Percentiles rank a stretch among this genome's conserved stretches.
Conservation (phyloP, 306 rosid species). For the Sicyos baderoa region DNA sequence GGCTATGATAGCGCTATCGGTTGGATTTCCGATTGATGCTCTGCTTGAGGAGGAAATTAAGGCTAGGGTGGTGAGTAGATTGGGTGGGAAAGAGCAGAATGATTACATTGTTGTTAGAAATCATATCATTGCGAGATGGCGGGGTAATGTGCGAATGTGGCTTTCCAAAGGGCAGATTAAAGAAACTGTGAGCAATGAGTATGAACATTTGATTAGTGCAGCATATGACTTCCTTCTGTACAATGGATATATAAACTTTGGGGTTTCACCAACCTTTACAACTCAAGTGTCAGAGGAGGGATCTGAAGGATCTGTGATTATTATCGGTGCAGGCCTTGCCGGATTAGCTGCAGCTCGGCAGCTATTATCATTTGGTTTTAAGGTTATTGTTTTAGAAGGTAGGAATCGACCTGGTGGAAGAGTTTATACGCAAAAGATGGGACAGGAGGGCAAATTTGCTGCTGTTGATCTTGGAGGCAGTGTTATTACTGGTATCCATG, state of each 20-base stretch:
- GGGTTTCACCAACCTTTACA: slow-evolving; percentile 59
- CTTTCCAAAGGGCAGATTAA: slow-evolving; percentile 57
- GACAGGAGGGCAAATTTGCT: slow-evolving; percentile 48
- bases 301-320: slow-evolving; percentile 56
- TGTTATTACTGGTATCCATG: slow-evolving; percentile 88
- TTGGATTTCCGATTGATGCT: slow-evolving; percentile 79
- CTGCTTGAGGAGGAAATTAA: slow-evolving; percentile 67
- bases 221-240: slow-evolving; percentile 68
- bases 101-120: slow-evolving; percentile 86
- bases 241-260: slow-evolving; percentile 83
- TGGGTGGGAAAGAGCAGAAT: slow-evolving; percentile 91
- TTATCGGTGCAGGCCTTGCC: slow-evolving; percentile 89
- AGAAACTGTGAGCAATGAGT: slow-evolving; percentile 74
- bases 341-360: slow-evolving; percentile 94
- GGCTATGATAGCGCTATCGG: slow-evolving; percentile 84
- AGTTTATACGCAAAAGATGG: slow-evolving; percentile 85
- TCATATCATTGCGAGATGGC: slow-evolving; percentile 84
- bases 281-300: slow-evolving; percentile 52
- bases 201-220: slow-evolving; percentile 59
- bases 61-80: slow-evolving; percentile 63
- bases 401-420: slow-evolving; percentile 88
- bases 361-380: slow-evolving; percentile 73
- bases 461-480: slow-evolving; percentile 85
- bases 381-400: slow-evolving; percentile 76
- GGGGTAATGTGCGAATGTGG: slow-evolving; percentile 70